Conservation (phyloP, 805 yeast species). For the Metschnikowia cubensis region DNA sequence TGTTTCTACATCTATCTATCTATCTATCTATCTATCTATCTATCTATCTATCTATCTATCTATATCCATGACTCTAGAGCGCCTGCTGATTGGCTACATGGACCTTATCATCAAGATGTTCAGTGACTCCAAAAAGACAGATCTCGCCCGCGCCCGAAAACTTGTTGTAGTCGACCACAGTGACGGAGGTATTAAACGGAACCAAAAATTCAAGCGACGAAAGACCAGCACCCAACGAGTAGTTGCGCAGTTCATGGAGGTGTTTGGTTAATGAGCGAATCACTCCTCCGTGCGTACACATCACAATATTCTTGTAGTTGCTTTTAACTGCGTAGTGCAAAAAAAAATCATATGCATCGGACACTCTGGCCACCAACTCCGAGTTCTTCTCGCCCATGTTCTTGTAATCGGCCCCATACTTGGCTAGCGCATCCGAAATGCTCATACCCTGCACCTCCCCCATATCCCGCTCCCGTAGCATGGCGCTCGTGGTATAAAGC, state of each 20-base stretch:
- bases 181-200: constrained; percentile 74
- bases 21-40: no score
- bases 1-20: no score
- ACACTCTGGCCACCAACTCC: constrained; percentile 47
- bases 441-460: constrained; percentile 74
- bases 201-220: constrained; percentile 43
- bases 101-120: constrained; percentile 53
- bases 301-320: constrained; percentile 45
- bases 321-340: constrained; percentile 34
- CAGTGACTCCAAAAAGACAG: constrained; percentile 58
- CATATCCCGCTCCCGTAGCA: constrained; percentile 71
- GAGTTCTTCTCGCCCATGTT: constrained; percentile 61
- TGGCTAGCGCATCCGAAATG: constrained; percentile 58
- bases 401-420: constrained; percentile 53
- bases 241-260: constrained; percentile 39
- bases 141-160: constrained; percentile 41
- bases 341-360: constrained; percentile 40
- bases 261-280: constrained; percentile 57
- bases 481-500: constrained; percentile 20
- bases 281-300: constrained; percentile 82
- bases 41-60: no score
- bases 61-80: no score
- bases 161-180: constrained; percentile 56
- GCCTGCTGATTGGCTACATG: constrained; percentile 20
- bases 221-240: constrained; percentile 36